A percentile compares a stretch with the other conserved stretches of the same genome.
phyloP scores from a whole-genome alignment of 768 basidiomycete genomes.

The Heimioporus sp. region DNA sequence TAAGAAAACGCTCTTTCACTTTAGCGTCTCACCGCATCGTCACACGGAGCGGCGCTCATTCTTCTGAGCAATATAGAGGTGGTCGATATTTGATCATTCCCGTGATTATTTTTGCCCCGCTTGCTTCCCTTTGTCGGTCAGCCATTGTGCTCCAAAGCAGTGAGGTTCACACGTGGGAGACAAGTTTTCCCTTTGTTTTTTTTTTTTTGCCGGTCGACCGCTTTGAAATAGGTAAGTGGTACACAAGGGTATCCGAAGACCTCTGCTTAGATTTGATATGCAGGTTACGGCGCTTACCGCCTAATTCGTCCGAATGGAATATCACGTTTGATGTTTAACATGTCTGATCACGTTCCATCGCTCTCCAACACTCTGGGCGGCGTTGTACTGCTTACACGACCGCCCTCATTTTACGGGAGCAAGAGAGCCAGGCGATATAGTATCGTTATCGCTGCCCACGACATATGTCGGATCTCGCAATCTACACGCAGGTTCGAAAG shows the following conservation, averaged over 20 bases:
- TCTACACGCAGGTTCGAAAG: slow-evolving; percentile 34
- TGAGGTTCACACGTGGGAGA: slow-evolving; percentile 55
- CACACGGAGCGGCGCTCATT: slow-evolving; percentile 78
- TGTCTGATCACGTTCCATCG: slow-evolving; percentile 26
- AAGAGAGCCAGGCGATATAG: slow-evolving; percentile 42
- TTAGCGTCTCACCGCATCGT: slow-evolving; percentile 68
- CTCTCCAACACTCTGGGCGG: slow-evolving; percentile 98
- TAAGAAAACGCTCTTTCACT: slow-evolving; percentile 66
- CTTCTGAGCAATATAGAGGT: slow-evolving; percentile 69
- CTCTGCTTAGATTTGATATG: neutral
- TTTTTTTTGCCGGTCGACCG: neutral
- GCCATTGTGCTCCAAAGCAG: slow-evolving; percentile 30
- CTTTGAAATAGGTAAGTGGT: slow-evolving; percentile 17
- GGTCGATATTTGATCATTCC: slow-evolving; percentile 28
- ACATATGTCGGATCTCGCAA: slow-evolving; percentile 34
- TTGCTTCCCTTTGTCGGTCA: slow-evolving; percentile 26
- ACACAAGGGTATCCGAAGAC: no score
- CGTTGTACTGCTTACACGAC: slow-evolving; percentile 65
- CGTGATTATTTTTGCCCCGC: slow-evolving; percentile 43
- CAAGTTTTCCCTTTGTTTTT: slow-evolving; percentile 18
- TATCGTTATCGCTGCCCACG: slow-evolving; percentile 32
- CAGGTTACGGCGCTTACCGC: slow-evolving; percentile 1
- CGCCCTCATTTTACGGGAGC: slow-evolving; percentile 98
- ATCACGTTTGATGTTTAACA: neutral
- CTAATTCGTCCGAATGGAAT: slow-evolving; percentile 2